Evolutionary conservation across 495 filamentous ascomycete species (phyloP), one percentile per base, ranked within the genome.

Genomic region (Neurospora sp.): DNA sequence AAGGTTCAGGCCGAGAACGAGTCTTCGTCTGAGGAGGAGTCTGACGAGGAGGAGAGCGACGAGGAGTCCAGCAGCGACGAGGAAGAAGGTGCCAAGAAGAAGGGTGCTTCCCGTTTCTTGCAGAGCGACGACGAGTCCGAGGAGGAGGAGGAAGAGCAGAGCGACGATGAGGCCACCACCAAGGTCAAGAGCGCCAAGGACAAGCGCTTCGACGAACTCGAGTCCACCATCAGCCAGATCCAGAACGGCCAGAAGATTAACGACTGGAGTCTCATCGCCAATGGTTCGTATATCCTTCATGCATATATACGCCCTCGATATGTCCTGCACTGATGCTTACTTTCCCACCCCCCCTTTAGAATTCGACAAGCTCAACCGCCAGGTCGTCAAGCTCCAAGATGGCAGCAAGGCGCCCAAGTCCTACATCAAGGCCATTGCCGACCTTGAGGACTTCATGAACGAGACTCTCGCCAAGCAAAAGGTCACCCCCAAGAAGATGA

Each of bases 401-500:
- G 86, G 90, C 70, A 91, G 92, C 73, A 90, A 91, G 76, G 87
- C 89, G 39, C 96, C 96, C 16, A 97, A 94, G 84, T 80, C 92
- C 71, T 99, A 97, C 83, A 88, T 99, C 84, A 94, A 94, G 86
- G 89, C 91, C 75, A 90, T 99, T 77, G 90, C 95, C 75, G 95
- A 98, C 77, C 86, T 99, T 59, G 96, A 99, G 85, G 95, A 97
- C 81, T 91, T 92, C 81, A 92, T 97, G 90, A 94, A 94, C 81
- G 96, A 98, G 84, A 91, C 94, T 18, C 88, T 94, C 73, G 88
- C 92, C 78, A 97, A 97, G 86, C 93, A 97, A 82, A 99, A 98
- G 85, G 92, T 95, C 75, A 91, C 94, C 8, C 91, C 92, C 70
- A 97, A 96, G 90, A 98, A 98, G 88, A 97, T 98, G 94, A 99